Conservation (phyloP, 164 flowering plant species). For the Cinnamomum chago region DNA sequence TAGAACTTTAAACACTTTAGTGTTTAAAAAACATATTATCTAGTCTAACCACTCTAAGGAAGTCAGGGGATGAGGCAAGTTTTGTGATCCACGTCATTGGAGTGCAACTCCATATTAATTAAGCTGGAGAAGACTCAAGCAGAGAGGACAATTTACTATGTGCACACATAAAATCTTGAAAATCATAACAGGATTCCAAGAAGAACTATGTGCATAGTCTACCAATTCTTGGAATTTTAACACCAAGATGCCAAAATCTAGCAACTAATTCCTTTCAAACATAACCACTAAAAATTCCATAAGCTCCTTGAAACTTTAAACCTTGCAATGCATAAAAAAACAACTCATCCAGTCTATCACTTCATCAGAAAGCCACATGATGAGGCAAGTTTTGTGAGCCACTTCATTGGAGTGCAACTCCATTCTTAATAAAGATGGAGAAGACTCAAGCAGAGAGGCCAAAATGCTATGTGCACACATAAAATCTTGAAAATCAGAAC, state of each 20-base stretch:
- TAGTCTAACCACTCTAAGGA: no score
- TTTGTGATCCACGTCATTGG: not conserved
- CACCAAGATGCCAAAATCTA: no score
- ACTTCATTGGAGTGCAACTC: constrained; percentile 3
- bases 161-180: constrained; percentile 6
- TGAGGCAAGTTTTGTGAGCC: constrained; percentile 1
- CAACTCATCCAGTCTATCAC: no score
- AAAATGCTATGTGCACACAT: not conserved
- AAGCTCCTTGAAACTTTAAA: no score
- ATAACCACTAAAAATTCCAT: no score
- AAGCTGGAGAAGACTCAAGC: constrained; percentile 2
- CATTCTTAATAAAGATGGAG: not conserved
- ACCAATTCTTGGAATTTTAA: no score
- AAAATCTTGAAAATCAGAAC: constrained; percentile 1
- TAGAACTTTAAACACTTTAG: no score
- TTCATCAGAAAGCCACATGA: no score
- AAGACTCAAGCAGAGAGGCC: constrained; percentile 4
- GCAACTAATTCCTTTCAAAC: no score
- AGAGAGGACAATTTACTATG: not conserved
- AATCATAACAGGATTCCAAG: constrained; percentile 8
- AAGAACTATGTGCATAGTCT: constrained; percentile 7
- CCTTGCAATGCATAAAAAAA: no score
- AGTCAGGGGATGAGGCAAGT: no score
- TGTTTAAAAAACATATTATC: no score
- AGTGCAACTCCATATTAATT: not conserved